Evolutionary conservation across 1,139 yeast genomes (phyloP).

Genomic region (Kurtzmaniella quercitrusa): DNA sequence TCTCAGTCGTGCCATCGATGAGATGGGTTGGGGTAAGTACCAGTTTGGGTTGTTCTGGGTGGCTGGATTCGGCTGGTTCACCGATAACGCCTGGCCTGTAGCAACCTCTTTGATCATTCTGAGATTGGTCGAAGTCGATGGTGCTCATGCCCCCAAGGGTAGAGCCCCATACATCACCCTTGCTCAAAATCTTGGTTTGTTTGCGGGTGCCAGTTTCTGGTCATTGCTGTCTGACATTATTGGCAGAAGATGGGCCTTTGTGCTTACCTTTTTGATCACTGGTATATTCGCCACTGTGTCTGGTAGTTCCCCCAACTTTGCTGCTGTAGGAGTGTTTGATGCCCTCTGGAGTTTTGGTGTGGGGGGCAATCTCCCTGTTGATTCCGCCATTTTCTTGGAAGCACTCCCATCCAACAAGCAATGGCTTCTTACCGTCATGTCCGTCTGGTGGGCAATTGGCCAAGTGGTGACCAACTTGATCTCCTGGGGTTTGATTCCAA

Average conservation of each 20-base stretch:
- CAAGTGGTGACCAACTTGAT: slow-evolving; percentile 36
- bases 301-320: slow-evolving; percentile 39
- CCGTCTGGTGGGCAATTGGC: slow-evolving; percentile 43
- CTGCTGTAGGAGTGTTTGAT: slow-evolving; percentile 33
- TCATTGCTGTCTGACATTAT: slow-evolving; percentile 37
- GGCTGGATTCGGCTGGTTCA: slow-evolving; percentile 32
- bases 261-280: slow-evolving; percentile 36
- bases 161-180: slow-evolving; percentile 35
- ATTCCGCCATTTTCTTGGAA: slow-evolving; percentile 41
- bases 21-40: slow-evolving; percentile 40
- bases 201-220: slow-evolving; percentile 42
- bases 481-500: slow-evolving; percentile 39
- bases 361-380: slow-evolving; percentile 44
- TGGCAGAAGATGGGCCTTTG: slow-evolving; percentile 43
- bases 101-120: slow-evolving; percentile 34
- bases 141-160: slow-evolving; percentile 33
- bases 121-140: slow-evolving; percentile 30
- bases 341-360: slow-evolving; percentile 44
- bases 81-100: slow-evolving; percentile 44
- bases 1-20: slow-evolving; percentile 32
- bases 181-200: slow-evolving; percentile 40
- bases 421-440: slow-evolving; percentile 41
- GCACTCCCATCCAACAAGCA: slow-evolving; percentile 35
- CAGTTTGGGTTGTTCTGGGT: slow-evolving; percentile 22
- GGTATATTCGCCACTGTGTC: slow-evolving; percentile 36